Conservation (phyloP, 495 filamentous ascomycete genomes). For the Hypoxylon trugodes region DNA sequence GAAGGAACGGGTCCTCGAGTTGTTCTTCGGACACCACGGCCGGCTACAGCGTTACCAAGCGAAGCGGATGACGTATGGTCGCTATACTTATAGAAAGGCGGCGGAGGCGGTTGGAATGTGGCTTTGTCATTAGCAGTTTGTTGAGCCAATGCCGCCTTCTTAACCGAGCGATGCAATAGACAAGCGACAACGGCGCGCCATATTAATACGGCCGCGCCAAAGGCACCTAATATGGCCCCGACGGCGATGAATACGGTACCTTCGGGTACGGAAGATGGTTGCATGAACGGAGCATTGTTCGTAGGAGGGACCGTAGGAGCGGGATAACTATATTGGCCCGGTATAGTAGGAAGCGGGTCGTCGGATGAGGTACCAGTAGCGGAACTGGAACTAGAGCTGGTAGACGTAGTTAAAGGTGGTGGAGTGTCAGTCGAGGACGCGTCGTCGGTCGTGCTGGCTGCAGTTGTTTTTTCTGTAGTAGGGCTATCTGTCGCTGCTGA, state of each 20-base stretch:
- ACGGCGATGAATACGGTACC: conserved; percentile 97
- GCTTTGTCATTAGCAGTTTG: conserved; percentile 71
- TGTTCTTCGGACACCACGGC: conserved; percentile 47
- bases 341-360: conserved; percentile 57
- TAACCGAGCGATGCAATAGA: conserved; percentile 89
- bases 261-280: conserved; percentile 87
- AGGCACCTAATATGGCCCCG: conserved; percentile 83
- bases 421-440: conserved; percentile 37
- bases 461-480: not conserved
- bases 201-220: conserved; percentile 78
- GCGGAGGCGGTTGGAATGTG: conserved; percentile 56
- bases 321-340: conserved; percentile 60
- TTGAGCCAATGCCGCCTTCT: conserved; percentile 77
- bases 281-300: conserved; percentile 90
- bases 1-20: conserved; percentile 55
- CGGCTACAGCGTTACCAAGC: conserved; percentile 60
- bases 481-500: conserved; percentile 27
- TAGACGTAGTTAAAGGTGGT: conserved; percentile 38
- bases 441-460: conserved; percentile 22
- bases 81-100: conserved; percentile 65
- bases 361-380: conserved; percentile 37
- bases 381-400: not conserved
- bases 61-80: conserved; percentile 68
- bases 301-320: conserved; percentile 80
- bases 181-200: conserved; percentile 93